Base-by-base conservation (phyloP, 805 yeast genomes). In the Starmerella riodocensis region DNA sequence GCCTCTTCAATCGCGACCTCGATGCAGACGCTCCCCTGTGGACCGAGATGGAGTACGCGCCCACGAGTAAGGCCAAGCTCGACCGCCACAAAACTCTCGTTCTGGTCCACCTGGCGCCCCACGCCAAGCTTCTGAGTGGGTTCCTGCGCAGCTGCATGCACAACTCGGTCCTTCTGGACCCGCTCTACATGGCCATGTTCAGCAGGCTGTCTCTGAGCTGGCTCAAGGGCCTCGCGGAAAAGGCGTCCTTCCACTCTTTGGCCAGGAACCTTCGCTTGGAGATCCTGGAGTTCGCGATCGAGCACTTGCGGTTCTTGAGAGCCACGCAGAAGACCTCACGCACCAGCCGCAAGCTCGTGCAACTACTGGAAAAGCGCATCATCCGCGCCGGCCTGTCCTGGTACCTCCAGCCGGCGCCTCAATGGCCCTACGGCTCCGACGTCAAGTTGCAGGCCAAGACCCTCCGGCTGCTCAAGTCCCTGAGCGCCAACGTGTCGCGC, bases 371-470 rank as follows among this genome's bases (percentile, higher is more conserved):
- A 1, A 61, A 61, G 27, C 58, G 70, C 3, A 68, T 85, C 13
- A 56, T 80, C 19, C 74, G 71, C 40, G 84, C 83, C 14, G 70
- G 78, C 0, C 65, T 91, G 31, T 67, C 78, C 1, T 86, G 97
- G 95, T 91, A 84, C 55, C 66, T 65, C 19, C 67, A 63, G 33
- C 46, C 53, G 2, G 65, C 71, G 17, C 65, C 73, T 1, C 63
- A 69, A 3, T 78, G 78, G 63, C 95, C 97, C 13, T 85, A 69
- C 61, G 97, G 98, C 3, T 78, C 84, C 9, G 84, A 88, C 54
- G 66, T 71, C 32, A 59, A 82, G 46, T 75, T 75, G 54, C 74
- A 76, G 36, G 76, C 74, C 47, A 71, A 83, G 1, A 94, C 86
- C 51, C 66, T 70, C 50, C 63, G 67, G 4, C 59, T 77, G 36